Percentiles rank a stretch among this genome's conserved stretches.
Evolutionary conservation across 2,329 filamentous ascomycete species (phyloP).

Genomic region (Ceratocystis eucalypticola): DNA sequence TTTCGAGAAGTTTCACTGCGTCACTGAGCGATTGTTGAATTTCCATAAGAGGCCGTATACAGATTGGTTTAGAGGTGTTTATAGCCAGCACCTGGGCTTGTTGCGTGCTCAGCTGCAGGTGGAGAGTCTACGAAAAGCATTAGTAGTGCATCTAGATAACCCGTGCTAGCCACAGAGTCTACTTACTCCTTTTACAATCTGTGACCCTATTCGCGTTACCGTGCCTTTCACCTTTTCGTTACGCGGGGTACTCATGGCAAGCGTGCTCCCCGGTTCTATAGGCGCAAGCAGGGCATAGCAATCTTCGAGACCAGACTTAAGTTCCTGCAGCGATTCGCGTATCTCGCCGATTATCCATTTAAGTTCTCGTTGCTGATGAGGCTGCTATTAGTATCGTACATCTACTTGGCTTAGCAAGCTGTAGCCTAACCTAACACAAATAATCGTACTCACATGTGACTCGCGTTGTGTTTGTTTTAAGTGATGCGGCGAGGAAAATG

Average conservation of each 20-base stretch:
- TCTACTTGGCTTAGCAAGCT: not conserved
- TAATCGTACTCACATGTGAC: conserved; percentile 34
- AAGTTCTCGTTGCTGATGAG: conserved; percentile 37
- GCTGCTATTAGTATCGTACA: conserved; percentile 7
- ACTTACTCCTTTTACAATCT: conserved; percentile 77
- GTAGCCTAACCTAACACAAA: not conserved
- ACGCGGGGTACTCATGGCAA: conserved; percentile 74
- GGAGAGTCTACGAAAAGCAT: conserved; percentile 45
- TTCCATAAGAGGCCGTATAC: conserved; percentile 55
- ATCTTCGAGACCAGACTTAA: conserved; percentile 63
- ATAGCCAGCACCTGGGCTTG: conserved; percentile 38
- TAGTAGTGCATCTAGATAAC: conserved; percentile 8
- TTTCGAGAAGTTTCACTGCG: conserved; percentile 67
- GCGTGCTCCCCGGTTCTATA: conserved; percentile 69
- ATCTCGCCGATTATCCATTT: conserved; percentile 42
- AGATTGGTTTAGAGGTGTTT: conserved; percentile 37
- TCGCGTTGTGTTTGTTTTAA: conserved; percentile 38
- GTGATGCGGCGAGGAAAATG: conserved; percentile 36
- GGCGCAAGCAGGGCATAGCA: conserved; percentile 79
- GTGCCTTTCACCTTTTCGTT: conserved; percentile 88
- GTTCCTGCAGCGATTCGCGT: conserved; percentile 33
- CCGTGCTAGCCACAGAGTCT: not conserved
- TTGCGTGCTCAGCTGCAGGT: conserved; percentile 61
- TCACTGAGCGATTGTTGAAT: conserved; percentile 69
- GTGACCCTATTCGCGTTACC: conserved; percentile 78